Percentiles rank a stretch among this genome's conserved stretches.
Evolutionary conservation across 140 eudicot genomes (phyloP).

Genomic region (Artemisia princeps): DNA sequence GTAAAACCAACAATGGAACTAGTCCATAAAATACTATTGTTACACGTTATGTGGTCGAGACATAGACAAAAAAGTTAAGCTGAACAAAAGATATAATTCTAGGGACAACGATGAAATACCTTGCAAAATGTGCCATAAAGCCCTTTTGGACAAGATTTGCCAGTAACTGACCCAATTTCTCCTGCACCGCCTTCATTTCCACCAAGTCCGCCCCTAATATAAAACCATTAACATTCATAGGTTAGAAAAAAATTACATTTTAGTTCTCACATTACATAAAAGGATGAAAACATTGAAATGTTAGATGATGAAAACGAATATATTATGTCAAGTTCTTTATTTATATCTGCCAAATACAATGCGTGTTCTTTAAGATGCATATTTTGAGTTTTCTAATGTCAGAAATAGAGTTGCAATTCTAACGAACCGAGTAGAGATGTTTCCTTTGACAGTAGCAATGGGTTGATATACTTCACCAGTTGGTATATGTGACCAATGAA

Average conservation of each 20-base stretch:
- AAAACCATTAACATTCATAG: constrained; percentile 7
- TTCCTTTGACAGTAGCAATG: constrained; percentile 65
- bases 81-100: constrained; percentile 7
- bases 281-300: constrained; percentile 7
- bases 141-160: constrained; percentile 85
- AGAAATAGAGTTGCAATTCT: neutral
- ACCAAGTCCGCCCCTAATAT: constrained; percentile 69
- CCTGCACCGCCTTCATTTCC: constrained; percentile 52
- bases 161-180: constrained; percentile 75
- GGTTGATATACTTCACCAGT: constrained; percentile 91
- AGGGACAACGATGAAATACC: constrained; percentile 35
- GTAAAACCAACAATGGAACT: constrained; percentile 2
- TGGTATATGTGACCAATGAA: constrained; percentile 87
- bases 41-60: no score
- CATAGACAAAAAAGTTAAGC: no score
- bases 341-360: constrained; percentile 3
- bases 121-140: constrained; percentile 87
- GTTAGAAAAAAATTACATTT: constrained; percentile 1
- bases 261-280: neutral
- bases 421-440: constrained; percentile 61
- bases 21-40: neutral
- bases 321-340: constrained; percentile 10
- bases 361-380: constrained; percentile 5
- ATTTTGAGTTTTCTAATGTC: constrained; percentile 8
- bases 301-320: neutral